phyloP scores from a whole-genome alignment of 2,329 filamentous ascomycete species.

The Talaromyces sp. region DNA sequence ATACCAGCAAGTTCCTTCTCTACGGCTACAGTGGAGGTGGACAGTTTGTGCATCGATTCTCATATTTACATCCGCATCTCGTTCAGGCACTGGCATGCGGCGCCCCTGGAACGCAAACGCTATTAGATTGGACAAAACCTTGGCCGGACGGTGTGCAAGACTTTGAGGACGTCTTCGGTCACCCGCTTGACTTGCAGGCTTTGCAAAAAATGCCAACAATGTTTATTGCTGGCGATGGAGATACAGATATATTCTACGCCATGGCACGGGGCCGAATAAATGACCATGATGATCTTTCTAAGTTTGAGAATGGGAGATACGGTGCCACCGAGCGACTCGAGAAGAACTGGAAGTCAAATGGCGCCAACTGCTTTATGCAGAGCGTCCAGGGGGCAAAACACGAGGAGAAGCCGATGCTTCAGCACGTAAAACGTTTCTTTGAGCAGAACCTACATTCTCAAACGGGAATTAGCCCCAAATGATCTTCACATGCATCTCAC shows the following conservation, averaged over 20 bases:
- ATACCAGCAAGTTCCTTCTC: not conserved
- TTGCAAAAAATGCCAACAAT: not conserved
- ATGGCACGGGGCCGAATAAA: not conserved
- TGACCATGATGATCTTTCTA: not conserved
- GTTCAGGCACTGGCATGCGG: not conserved
- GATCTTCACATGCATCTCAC: not conserved
- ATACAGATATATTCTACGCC: constrained; percentile 2
- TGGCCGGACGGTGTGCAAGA: not conserved
- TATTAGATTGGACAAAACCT: not conserved
- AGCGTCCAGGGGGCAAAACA: not conserved
- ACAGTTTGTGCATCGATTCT: constrained; percentile 7
- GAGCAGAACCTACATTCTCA: not conserved
- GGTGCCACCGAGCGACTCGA: not conserved
- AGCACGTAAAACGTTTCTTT: not conserved
- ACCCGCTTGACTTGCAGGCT: not conserved
- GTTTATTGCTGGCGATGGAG: constrained; percentile 2
- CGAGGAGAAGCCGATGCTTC: constrained; percentile 1
- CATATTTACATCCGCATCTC: not conserved
- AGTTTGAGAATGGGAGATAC: not conserved
- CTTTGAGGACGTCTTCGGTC: not conserved
- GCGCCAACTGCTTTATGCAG: not conserved
- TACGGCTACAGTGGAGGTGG: constrained; percentile 5
- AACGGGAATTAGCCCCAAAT: not conserved
- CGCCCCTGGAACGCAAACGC: constrained; percentile 2
- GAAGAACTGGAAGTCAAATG: not conserved